Evolutionary conservation across 306 rosid species (phyloP).

Genomic region (Quercus robur): DNA sequence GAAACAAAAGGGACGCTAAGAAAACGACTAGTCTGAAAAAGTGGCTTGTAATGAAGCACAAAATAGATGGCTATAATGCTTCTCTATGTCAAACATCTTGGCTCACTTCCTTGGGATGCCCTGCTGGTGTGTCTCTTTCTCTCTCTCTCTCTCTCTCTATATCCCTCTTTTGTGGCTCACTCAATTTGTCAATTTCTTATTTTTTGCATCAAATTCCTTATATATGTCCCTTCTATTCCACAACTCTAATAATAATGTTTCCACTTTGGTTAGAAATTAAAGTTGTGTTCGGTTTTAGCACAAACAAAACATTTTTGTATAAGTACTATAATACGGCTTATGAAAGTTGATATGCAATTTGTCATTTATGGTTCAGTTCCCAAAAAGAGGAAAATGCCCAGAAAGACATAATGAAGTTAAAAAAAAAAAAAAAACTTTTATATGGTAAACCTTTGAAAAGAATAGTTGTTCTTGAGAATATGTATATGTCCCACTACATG

Average conservation of each 20-base stretch:
- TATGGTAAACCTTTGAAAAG: neutral
- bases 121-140: slow-evolving; percentile 48
- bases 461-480: neutral
- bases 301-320: neutral
- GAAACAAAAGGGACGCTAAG: slow-evolving; percentile 23
- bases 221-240: neutral
- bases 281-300: too few species aligned
- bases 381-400: neutral
- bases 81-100: slow-evolving; percentile 66
- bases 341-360: neutral
- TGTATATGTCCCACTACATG: neutral
- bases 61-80: slow-evolving; percentile 53
- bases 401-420: neutral
- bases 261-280: too few species aligned
- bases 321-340: neutral
- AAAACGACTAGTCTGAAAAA: slow-evolving; percentile 35
- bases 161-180: too few species aligned
- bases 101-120: slow-evolving; percentile 58
- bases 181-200: neutral
- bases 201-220: neutral
- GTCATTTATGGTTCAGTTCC: neutral
- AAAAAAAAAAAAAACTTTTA: neutral
- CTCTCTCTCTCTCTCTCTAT: neutral
- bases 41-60: slow-evolving; percentile 49
- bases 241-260: neutral